Evolutionary conservation across 768 basidiomycete genomes (phyloP).

Genomic region (Lentinula sp.): DNA sequence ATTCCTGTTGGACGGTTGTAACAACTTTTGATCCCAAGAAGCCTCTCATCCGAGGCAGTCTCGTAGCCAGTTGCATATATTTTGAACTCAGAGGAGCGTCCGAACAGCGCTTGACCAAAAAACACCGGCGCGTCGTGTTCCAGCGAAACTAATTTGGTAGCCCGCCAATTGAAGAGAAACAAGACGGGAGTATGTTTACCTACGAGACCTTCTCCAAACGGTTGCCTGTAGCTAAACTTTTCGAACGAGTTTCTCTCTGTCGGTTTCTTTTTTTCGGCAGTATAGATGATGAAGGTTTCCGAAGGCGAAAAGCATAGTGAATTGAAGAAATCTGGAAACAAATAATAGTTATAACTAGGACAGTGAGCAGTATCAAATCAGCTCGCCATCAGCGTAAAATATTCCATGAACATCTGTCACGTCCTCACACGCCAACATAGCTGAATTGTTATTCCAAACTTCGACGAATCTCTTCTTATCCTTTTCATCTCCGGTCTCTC

Average conservation of each 20-base stretch:
- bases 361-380: neutral
- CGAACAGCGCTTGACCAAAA: slow-evolving; percentile 56
- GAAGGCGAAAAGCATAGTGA: slow-evolving; percentile 49
- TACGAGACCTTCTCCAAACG: slow-evolving; percentile 58
- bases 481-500: slow-evolving; percentile 26
- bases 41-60: slow-evolving; percentile 46
- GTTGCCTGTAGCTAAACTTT: slow-evolving; percentile 51
- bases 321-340: slow-evolving; percentile 40
- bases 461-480: slow-evolving; percentile 51
- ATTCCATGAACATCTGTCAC: slow-evolving; percentile 53
- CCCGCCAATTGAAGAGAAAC: slow-evolving; percentile 49
- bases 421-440: slow-evolving; percentile 42
- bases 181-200: slow-evolving; percentile 46
- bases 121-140: slow-evolving; percentile 20
- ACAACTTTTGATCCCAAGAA: slow-evolving; percentile 56
- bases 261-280: slow-evolving; percentile 43
- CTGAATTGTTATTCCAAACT: slow-evolving; percentile 41
- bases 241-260: slow-evolving; percentile 16
- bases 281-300: slow-evolving; percentile 49
- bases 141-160: slow-evolving; percentile 9
- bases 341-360: neutral
- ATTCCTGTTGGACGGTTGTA: slow-evolving; percentile 54
- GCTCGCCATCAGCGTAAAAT: slow-evolving; percentile 58
- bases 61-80: slow-evolving; percentile 63
- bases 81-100: slow-evolving; percentile 19